phyloP scores from a whole-genome alignment of 176 grass and related monocot species.

The Saccharum spontaneum region DNA sequence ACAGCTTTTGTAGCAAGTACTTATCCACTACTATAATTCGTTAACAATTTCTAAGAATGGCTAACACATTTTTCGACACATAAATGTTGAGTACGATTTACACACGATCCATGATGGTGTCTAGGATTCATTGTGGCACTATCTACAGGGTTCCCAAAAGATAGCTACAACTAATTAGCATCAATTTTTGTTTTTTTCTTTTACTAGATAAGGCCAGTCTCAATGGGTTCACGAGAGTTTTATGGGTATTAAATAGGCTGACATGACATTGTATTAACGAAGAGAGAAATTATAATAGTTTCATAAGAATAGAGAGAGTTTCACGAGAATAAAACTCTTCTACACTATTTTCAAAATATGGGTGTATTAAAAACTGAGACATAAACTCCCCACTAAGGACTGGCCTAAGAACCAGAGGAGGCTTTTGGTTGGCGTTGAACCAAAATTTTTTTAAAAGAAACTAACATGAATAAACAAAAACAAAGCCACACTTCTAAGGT shows the following conservation, averaged over 20 bases:
- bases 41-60: neutral
- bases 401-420: neutral
- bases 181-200: neutral
- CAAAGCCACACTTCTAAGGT: neutral
- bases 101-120: neutral
- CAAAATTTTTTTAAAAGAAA: neutral
- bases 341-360: too few species aligned
- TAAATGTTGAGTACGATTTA: too few species aligned
- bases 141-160: neutral
- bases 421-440: neutral
- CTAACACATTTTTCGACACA: too few species aligned
- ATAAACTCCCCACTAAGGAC: too few species aligned
- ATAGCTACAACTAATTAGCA: neutral
- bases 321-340: too few species aligned
- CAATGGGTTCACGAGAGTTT: too few species aligned
- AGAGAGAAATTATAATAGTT: too few species aligned
- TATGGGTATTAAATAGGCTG: too few species aligned
- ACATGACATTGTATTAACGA: too few species aligned
- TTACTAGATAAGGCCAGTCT: neutral
- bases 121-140: neutral
- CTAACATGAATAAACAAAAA: neutral
- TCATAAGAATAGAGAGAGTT: too few species aligned
- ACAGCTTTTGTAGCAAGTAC: neutral
- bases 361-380: too few species aligned
- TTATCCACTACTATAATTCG: neutral